Evolutionary conservation across 345 rosid genomes (phyloP).

Genomic region (Adansonia digitata): DNA sequence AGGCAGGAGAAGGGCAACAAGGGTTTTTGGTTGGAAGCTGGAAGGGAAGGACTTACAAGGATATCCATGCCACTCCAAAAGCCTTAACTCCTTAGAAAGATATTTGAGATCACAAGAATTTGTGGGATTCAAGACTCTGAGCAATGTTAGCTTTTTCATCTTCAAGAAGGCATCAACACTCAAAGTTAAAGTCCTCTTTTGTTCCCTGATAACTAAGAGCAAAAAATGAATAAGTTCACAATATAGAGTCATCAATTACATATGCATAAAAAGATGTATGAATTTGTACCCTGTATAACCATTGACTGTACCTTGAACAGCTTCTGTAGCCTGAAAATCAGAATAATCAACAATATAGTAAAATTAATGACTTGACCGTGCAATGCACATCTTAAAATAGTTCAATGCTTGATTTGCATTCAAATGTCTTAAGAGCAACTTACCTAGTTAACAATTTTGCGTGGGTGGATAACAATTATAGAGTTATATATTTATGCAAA

Average conservation of each 20-base stretch:
- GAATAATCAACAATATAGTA: background rate
- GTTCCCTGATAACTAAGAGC: background rate
- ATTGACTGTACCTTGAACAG: background rate
- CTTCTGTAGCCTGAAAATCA: background rate
- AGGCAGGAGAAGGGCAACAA: conserved; percentile 27
- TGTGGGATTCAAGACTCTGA: conserved; percentile 7
- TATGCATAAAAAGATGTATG: background rate
- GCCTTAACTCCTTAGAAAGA: conserved; percentile 25
- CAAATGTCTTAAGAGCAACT: too few species aligned
- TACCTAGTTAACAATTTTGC: too few species aligned
- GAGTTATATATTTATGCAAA: background rate
- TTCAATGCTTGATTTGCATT: too few species aligned
- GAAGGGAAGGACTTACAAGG: conserved; percentile 23
- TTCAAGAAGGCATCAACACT: background rate
- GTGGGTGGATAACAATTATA: too few species aligned
- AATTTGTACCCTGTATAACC: background rate
- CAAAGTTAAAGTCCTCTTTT: background rate
- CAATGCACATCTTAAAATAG: background rate
- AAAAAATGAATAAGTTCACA: background rate
- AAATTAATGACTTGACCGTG: background rate
- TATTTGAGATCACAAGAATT: background rate
- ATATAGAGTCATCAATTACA: background rate
- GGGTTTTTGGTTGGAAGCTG: conserved; percentile 20
- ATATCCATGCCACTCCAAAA: conserved; percentile 32
- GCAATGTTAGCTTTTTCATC: background rate